Percentiles rank a stretch among this genome's conserved stretches.
Conservation (phyloP, 345 rosid species). For the Salix suchowensis region DNA sequence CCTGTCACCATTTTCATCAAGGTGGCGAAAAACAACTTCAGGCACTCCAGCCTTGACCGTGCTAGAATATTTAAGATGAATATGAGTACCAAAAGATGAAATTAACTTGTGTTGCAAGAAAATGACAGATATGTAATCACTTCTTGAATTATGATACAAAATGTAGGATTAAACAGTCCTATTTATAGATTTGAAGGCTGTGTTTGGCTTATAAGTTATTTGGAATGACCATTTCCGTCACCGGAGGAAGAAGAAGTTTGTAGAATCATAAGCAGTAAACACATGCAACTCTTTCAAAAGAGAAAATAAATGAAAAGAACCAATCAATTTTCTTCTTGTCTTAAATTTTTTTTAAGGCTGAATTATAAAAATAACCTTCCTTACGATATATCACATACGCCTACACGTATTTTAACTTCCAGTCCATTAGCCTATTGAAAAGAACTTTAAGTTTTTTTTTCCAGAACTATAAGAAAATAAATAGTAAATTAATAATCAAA, state of each 20-base stretch:
- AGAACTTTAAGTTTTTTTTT: no score
- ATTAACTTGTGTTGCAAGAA: background rate
- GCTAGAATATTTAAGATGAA: background rate
- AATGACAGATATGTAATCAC: background rate
- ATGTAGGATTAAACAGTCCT: background rate
- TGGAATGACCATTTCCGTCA: background rate
- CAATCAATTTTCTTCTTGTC: no score
- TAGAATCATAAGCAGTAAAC: no score
- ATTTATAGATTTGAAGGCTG: background rate
- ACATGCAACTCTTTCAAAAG: no score
- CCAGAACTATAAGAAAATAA: no score
- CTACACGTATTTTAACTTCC: no score
- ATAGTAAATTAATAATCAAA: no score
- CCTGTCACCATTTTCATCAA: slow-evolving; percentile 42
- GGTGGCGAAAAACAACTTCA: slow-evolving; percentile 27
- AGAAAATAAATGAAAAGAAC: background rate
- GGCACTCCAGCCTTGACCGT: slow-evolving; percentile 7
- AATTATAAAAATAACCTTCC: no score
- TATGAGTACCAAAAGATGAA: background rate
- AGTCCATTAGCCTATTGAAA: no score
- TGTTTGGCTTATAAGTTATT: background rate
- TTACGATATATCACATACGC: no score
- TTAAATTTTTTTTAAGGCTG: no score
- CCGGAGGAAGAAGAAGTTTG: background rate
- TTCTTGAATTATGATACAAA: background rate